Evolutionary conservation across 176 grass and related monocot species (phyloP), one percentile per base, ranked within the genome.

Genomic region (Rhipidocladum racemiflorum): DNA sequence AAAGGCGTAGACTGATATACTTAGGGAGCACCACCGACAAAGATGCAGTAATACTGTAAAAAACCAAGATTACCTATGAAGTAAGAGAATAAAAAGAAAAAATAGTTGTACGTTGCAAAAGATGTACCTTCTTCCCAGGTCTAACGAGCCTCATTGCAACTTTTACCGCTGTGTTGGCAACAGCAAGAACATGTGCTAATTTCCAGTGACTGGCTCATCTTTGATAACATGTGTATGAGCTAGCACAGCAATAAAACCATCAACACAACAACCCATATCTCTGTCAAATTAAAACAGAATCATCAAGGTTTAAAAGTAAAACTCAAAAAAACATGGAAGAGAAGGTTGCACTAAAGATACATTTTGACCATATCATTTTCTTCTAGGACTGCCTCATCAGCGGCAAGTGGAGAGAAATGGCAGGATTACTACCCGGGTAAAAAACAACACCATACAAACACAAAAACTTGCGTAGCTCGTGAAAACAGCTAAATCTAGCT

Each of bases 181-280:
- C 97, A 72, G 89, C 91, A 87, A 99, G 84, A 65, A 99, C 91
- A 91, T 99, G 91, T 36, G 91, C 93, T 40, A 89, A 63, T 83
- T 92, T 77, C 97, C 97, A 13, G 89, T 90, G 74, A 99, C 76
- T 21, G 80, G 87, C 17, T 91, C 97, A 56, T 83, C 82, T 20
- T 85, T 80, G 79, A 99, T 91, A 1, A 95, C 89, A 61, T 93
- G 93, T 30, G 97, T 96, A 68, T 99, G 97, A 25, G 91, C 97
- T n/a, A 99, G 91, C 67, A 99, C 97, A 36, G 97, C 92, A 74
- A 99, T 99, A 93, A 99, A 99, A 30, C 97, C 97, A 92, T 99
- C 97, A 83, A 99, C 92, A 81, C 96, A 93, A 28, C 92, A 95
- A 18, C 89, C 97, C 93, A 99, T 91, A 78, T 99, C 97, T 61